Evolutionary conservation across 129 eudicot genomes (phyloP), one percentile per base, ranked within the genome.

Genomic region (Lactuca saligna): DNA sequence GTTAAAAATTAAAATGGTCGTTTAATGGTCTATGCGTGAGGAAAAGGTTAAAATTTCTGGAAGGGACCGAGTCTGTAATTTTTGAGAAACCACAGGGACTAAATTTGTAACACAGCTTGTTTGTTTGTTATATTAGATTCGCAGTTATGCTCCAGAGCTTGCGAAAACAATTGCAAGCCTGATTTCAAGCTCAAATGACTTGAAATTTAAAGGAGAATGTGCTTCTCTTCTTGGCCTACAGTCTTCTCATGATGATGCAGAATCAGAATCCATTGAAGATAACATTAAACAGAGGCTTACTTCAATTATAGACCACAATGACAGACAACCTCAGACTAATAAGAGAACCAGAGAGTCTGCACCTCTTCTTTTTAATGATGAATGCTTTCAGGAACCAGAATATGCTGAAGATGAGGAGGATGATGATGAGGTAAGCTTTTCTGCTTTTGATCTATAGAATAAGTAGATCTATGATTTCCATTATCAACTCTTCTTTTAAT

Each of bases 121-220:
- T 55, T 6, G 20, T 58, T 78, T 12, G 20, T 58, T 78, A 8
- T 25, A 56, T 72, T 80, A 93, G 98, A 87, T 89, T 49, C 77
- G 87, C 75, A 80, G 82, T 64, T 87, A 89, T 66, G 97, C 90
- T 3, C 99, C 99, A 70, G 99, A 87, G 72, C 97, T 93, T 64
- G 97, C 97, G 41, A 93, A 84, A 81, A 87, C 90, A 65, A 72
- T 93, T 62, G 87, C 97, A 32, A 88, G 97, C 31, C 85, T 93
- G 71, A 83, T 93, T 41, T 79, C 82, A 66, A 81, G 92, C 48
- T 89, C 97, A 32, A 77, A 81, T 7, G 99, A 89, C 78, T 17
- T 34, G 8, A 69, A 75, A 54, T 93, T 93, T 50, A 82, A 81
- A 87, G 79, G 58, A 75, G 97, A 93, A 66, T 93, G 99, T 66